phyloP scores from a whole-genome alignment of 2,329 filamentous ascomycete species.

The Aspergillus terreus region DNA sequence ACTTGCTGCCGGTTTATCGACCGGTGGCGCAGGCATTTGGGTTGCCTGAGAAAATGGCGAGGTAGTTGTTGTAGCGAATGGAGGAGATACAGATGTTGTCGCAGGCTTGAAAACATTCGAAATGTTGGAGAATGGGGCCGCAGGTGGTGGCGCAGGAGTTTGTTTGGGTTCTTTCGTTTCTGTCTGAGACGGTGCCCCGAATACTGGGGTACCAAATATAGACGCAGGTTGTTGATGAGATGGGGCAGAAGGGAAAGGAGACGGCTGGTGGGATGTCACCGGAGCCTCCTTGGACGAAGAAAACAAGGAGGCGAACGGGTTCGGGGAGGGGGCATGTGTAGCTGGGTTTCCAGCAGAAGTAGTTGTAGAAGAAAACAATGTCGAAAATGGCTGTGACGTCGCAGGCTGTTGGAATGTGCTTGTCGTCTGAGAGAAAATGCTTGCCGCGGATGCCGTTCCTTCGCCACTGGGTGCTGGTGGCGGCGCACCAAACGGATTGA shows the following conservation, averaged over 20 bases:
- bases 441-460: background rate
- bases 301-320: constrained; percentile 9
- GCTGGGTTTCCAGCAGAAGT: background rate
- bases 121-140: background rate
- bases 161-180: background rate
- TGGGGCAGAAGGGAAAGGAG: background rate
- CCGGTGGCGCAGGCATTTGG: constrained; percentile 6
- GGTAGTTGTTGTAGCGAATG: background rate
- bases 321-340: constrained; percentile 4
- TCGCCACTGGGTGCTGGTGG: background rate
- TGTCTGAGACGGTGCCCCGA: background rate
- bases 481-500: background rate
- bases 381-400: constrained; percentile 9
- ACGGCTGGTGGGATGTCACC: background rate
- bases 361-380: constrained; percentile 5
- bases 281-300: background rate
- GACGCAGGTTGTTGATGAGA: background rate
- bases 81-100: background rate
- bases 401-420: constrained; percentile 11
- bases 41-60: constrained; percentile 7
- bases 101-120: constrained; percentile 1
- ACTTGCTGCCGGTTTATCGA: constrained; percentile 12
- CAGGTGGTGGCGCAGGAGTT: background rate
- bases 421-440: constrained; percentile 3
- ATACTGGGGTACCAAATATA: background rate